Base-by-base conservation (phyloP, 139 green algal genomes). In the Ettlia oleoabundans region DNA sequence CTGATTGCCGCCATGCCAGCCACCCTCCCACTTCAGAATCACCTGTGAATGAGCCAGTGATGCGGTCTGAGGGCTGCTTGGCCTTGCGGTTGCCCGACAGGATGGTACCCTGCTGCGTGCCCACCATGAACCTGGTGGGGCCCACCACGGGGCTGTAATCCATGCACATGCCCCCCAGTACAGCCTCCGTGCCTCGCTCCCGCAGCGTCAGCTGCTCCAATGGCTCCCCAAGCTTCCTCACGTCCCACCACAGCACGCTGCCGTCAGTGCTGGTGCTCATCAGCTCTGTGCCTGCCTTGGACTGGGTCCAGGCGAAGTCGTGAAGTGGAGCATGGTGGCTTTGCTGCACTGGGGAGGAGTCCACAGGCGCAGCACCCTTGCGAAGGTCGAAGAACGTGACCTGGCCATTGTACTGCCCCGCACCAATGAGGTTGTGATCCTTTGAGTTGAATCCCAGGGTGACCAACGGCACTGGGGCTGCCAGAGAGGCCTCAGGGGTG, bases 71-170 rank as follows among this genome's bases (percentile, higher is more conserved):
- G 2, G 95, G 94, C 76, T 93, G 97, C 88, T 98, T 98, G 76
- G 94, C 95, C 88, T 97, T 97, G 58, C 95, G 86, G 88, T 98
- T 98, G 86, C 95, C 96, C 30, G 90, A 85, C 47, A 97, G 78
- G 71, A 97, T 86, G n/a, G 72, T 86, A 67, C 94, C 95, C 81
- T 94, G 88, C 86, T 97, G 93, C 5, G 92, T 97, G 79, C 95
- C 95, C 42, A 98, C 89, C 92, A 98, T 97, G 87, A 98, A 98
- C 90, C 97, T 98, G 82, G 94, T 97, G 62, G 95, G 93, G 0
- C 95, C 95, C 3, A 94, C 95, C 19, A 86, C 83, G 18, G 93
- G 79, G 81, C 94, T 47, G 35, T 98, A 98, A 81, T 97, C 93
- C 43, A 98, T 73, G 5, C 47, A 76, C 58, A 95, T 87, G 35